phyloP scores from a whole-genome alignment of 1,284 basidiomycete species.

The Exobasidium rhododendri region DNA sequence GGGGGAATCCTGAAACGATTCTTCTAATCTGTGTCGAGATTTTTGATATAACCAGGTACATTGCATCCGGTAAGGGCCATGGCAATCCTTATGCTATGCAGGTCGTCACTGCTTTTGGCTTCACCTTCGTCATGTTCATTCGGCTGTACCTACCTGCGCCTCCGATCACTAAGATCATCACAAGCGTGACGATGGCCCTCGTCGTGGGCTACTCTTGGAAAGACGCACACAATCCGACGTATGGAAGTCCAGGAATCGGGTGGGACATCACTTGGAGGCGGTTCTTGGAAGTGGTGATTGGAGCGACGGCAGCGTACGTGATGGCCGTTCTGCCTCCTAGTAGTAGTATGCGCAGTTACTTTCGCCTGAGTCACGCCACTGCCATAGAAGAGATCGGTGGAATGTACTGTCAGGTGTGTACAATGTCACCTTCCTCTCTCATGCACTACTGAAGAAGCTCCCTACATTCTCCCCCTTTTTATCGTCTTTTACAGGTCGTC shows the following conservation, averaged over 20 bases:
- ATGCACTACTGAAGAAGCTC: too few species aligned
- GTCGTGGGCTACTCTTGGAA: constrained; percentile 46
- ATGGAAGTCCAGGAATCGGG: constrained; percentile 54
- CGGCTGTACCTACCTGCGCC: constrained; percentile 72
- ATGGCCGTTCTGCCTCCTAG: constrained; percentile 53
- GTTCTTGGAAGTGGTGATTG: constrained; percentile 52
- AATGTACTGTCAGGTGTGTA: constrained; percentile 39
- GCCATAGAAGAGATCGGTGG: constrained; percentile 42
- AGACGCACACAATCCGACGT: constrained; percentile 34
- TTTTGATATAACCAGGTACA: too few species aligned
- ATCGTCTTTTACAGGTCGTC: constrained; percentile 30
- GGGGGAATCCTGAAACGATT: too few species aligned
- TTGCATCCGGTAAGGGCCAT: constrained; percentile 59
- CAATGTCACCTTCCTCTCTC: too few species aligned
- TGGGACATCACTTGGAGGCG: constrained; percentile 59
- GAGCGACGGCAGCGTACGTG: constrained; percentile 48
- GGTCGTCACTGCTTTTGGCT: constrained; percentile 67
- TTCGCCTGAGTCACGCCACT: constrained; percentile 56
- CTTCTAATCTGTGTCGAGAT: too few species aligned
- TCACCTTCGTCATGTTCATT: constrained; percentile 62
- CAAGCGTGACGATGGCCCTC: constrained; percentile 66
- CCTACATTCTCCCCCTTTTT: constrained; percentile 55
- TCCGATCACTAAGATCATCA: constrained; percentile 70
- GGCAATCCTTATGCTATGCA: constrained; percentile 70
- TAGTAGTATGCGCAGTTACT: constrained; percentile 55